Evolutionary conservation across 1,139 yeast species (phyloP), one percentile per base, ranked within the genome.

Genomic region (Lipomyces yarrowii): DNA sequence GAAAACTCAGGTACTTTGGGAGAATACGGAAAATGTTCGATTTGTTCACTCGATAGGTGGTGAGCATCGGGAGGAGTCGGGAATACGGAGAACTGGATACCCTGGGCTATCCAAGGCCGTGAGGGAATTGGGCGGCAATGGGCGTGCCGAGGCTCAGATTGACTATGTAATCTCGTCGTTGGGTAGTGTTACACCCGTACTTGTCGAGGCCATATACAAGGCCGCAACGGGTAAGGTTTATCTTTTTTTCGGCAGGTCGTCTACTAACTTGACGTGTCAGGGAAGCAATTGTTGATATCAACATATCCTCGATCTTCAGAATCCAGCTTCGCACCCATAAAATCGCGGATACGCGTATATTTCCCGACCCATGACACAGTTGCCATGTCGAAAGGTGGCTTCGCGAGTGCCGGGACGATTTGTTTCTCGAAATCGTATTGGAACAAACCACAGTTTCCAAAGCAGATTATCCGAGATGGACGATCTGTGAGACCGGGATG

Each of bases 11-110:
- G 71, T 69, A 11, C 63, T 62, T 37, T 72, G 73, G 68, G 23
- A 53, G n/a, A 51, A 55, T 7, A 58, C 68, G 2, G 64, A 64
- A 11, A 57, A 65, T 23, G 64, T 71, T 7, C 66, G 69, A 15
- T 71, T 72, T 51, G 68, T 72, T 21, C 71, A 71, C 61, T 62
- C 74, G 23, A 68, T 70, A 18, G 74, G 71, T 18, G 73, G 73
- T 46, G 67, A 57, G 46, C 57, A 55, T 33, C 39, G 59, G n/a
- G 58, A 48, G 13, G 59, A 58, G n/a, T 26, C 37, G 2, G 32
- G 55, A 15, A 63, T 66, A 8, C 26, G 57, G 51, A 37, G 65
- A 30, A 67, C 68, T 10, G 65, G 69, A 13, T 61, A 46, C 56
- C 58, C 64, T 6, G 63, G 67, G 3, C 51, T 67, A 30, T 46